Evolutionary conservation across 495 filamentous ascomycete genomes (phyloP), one percentile per base, ranked within the genome.

Genomic region (Endocarpon pusillum): DNA sequence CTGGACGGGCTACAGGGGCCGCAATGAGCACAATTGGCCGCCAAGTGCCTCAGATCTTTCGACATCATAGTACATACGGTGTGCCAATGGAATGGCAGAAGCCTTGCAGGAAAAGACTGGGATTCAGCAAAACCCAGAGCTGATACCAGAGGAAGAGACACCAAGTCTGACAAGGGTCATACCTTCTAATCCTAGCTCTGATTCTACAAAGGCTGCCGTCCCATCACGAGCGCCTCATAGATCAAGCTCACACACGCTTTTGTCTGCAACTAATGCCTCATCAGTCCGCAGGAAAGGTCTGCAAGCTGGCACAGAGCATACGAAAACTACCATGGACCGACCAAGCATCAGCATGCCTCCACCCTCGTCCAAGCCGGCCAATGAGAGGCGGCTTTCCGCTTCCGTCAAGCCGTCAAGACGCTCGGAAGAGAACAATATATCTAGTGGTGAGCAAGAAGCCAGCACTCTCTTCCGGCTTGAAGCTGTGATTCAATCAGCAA

Each of bases 311-410:
- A 36, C 52, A 18, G 66, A 65, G 28, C 66, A 60, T 26, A 59
- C 51, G 21, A 51, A 52, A 28, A 47, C 52, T 18, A 61, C 61
- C 45, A 53, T 61, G 21, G 69, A 70, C 30, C 62, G 62, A 41
- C 61, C 68, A 30, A 71, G 61, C 43, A 55, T 75, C 15, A 76
- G 67, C 10, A 73, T 75, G 68, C 71, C 71, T 9, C 63, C 71
- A 27, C 61, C 66, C 8, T 34, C 53, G 1, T 38, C 48, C 12
- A 49, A 52, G 43, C 40, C 57, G 18, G 23, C 4, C 28, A 5
- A 5, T 31, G 28, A 31, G 12, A 31, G 28, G 12, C 14, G 28
- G 12, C 5, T 14, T 14, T 31, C 28, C 5, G 12, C 28, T 17
- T 31, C 28, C 19, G 28, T n/a, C 12, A 6, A 17, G 28, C 28